Evolutionary conservation across 257 asterid species (phyloP), one percentile per base, ranked within the genome.

Genomic region (Solanum virginianum): DNA sequence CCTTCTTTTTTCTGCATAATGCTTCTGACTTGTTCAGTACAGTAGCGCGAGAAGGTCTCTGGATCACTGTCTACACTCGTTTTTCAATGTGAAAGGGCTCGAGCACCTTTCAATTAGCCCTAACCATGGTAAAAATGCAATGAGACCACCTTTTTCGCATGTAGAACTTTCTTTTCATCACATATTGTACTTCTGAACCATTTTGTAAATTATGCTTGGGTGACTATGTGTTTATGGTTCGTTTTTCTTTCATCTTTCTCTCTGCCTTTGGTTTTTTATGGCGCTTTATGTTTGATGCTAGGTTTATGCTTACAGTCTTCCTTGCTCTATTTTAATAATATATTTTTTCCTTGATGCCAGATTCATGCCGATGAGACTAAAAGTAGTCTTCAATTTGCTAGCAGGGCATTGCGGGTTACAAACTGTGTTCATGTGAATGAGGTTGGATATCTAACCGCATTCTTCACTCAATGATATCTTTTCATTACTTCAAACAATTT

Each of bases 361-460:
- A 90, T 94, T 86, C 98, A 96, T 90, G 95, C 98, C n/a, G 99
- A 96, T 80, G 99, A 96, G 94, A 96, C 99, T 24, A 96, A 95
- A 90, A 94, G 98, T 70, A 95, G 99, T 94, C 98, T 96, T 90
- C 98, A 94, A 89, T 96, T 96, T 90, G 97, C 99, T 79, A 96
- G 98, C 89, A 92, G 99, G 92, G 99, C 99, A 89, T 88, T 96
- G 88, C 97, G 93, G 80, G 99, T 96, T 81, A 94, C 98, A 80
- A 96, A 96, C 82, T 93, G 95, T 90, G 99, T 93, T 85, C 97
- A 95, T 85, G 99, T 96, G 74, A 96, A 96, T 91, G 99, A 96
- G 98, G 99, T 96, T 86, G 55, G 88, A 59, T 72, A 24, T 70
- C 69, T 24, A 72, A 71, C 71, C 36, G 29, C 90, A 69, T 87